Evolutionary conservation across 1,284 basidiomycete species (phyloP), one percentile per base, ranked within the genome.

Genomic region (Tylopilus orsonianus): DNA sequence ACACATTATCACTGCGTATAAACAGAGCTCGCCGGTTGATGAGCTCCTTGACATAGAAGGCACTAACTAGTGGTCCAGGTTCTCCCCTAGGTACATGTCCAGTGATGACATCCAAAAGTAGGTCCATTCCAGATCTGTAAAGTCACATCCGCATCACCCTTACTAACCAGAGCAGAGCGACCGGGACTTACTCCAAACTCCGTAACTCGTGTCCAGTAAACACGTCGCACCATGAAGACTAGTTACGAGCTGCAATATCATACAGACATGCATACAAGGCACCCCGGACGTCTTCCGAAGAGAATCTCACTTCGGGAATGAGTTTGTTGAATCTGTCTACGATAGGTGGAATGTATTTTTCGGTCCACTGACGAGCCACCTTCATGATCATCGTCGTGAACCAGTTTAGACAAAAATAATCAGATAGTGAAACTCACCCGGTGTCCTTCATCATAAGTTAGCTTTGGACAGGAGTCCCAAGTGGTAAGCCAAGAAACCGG

Each of bases 201-300:
- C 56, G 51, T 34, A 78, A 59, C 54, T 77, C 74, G 9, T 54
- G 40, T 35, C 48, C 26, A 12, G 58, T 61, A 59, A 77, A 76
- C 18, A 69, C 72, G 35, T 57, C 56, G 50, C 74, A 76, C 74
- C 75, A 75, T 0, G 72, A 68, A 16, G 70, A 71, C 23, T 52
- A 51, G 1, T 64, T 64, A 41, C 57, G 58, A 8, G 67, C 65
- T 2, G 75, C 75, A 30, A 71, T 61, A 49, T 75, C 75, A 45
- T 73, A 77, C n/a, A 73, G 72, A 49, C 74, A 76, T n/a, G 70
- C 72, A 50, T 72, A 74, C 35, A 77, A 58, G 40, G 74, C 75
- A n/a, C 72, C 75, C 49, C 70, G 74, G 8, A 67, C 62, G 52
- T 69, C 63, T 41, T 59, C 45, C 37, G 54, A 48, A 16, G 68